These are phyloP conservation scores for Alternaria sp. DNA, from an alignment of 2,329 filamentous ascomycete species.

Conservation along the genomic window DNA sequence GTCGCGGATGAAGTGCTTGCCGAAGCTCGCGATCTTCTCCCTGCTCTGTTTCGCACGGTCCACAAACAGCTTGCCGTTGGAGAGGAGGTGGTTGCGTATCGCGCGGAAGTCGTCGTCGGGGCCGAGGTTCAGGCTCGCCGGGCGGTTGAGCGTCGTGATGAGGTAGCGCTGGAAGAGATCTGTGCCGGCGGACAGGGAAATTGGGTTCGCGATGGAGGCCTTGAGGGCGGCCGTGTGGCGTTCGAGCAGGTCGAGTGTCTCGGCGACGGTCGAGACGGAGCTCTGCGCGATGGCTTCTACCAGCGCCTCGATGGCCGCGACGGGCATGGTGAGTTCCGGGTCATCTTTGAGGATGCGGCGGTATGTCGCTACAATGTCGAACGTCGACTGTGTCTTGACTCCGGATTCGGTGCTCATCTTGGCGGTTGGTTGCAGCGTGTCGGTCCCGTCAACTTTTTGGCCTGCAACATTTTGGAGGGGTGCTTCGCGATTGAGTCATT, in stretches of 20 bases:
- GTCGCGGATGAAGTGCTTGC: constrained; percentile 78
- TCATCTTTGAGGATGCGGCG: constrained; percentile 69
- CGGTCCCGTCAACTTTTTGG: constrained; percentile 1
- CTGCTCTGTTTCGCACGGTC: constrained; percentile 83
- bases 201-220: constrained; percentile 80
- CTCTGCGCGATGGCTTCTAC: constrained; percentile 83
- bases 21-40: constrained; percentile 80
- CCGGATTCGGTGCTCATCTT: constrained; percentile 34
- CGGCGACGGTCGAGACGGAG: constrained; percentile 84
- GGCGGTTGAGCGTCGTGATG: constrained; percentile 71
- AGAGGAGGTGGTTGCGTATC: constrained; percentile 80
- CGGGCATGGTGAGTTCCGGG: constrained; percentile 89
- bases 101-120: constrained; percentile 76
- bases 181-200: constrained; percentile 90
- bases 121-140: constrained; percentile 51
- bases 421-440: constrained; percentile 4
- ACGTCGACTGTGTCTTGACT: constrained; percentile 31
- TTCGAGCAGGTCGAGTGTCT: constrained; percentile 86
- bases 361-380: constrained; percentile 70
- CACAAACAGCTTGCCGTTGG: constrained; percentile 86
- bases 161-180: constrained; percentile 96
- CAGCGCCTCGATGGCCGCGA: constrained; percentile 90
- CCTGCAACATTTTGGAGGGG: constrained; percentile 28
- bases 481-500: constrained; percentile 18
- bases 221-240: constrained; percentile 79